phyloP scores from a whole-genome alignment of 2,329 filamentous ascomycete genomes.

The Cercospora citrullina region DNA sequence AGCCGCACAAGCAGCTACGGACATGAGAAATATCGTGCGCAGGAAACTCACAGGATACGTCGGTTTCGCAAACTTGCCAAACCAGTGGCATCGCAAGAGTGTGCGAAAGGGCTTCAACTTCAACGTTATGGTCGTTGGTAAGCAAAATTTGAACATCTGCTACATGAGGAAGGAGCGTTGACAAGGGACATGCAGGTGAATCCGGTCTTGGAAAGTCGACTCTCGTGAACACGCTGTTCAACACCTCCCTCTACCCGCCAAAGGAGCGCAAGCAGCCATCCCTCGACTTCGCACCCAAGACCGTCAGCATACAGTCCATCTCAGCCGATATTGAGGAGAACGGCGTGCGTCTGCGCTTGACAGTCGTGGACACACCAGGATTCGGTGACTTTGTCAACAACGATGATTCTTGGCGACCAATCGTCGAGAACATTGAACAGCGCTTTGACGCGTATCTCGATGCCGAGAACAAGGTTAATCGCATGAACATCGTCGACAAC shows the following conservation, averaged over 20 bases:
- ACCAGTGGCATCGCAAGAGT: conserved; percentile 99
- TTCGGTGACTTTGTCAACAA: conserved; percentile 99
- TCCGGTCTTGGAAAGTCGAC: conserved; percentile 99
- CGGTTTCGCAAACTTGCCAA: conserved; percentile 96
- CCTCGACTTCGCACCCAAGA: conserved; percentile 96
- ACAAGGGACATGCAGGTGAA: conserved; percentile 66
- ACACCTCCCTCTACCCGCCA: conserved; percentile 96
- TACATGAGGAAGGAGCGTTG: conserved; percentile 17
- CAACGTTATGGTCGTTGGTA: conserved; percentile 99
- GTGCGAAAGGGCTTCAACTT: conserved; percentile 99
- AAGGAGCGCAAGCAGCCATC: conserved; percentile 98
- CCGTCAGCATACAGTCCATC: conserved; percentile 56
- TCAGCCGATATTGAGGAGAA: conserved; percentile 85
- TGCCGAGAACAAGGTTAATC: conserved; percentile 99
- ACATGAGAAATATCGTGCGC: conserved; percentile 91
- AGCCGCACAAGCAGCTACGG: conserved; percentile 50
- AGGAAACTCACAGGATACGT: conserved; percentile 98
- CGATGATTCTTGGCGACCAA: conserved; percentile 98
- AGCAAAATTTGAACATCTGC: conserved; percentile 45
- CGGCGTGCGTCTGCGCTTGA: conserved; percentile 90
- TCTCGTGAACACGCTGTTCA: conserved; percentile 98
- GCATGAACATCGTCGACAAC: conserved; percentile 99
- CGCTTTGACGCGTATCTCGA: conserved; percentile 97
- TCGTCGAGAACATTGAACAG: conserved; percentile 99
- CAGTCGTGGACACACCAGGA: conserved; percentile 94